These are phyloP conservation scores for Dipteronia dyeriana DNA, from an alignment of 345 rosid genomes.

Conservation along the genomic window DNA sequence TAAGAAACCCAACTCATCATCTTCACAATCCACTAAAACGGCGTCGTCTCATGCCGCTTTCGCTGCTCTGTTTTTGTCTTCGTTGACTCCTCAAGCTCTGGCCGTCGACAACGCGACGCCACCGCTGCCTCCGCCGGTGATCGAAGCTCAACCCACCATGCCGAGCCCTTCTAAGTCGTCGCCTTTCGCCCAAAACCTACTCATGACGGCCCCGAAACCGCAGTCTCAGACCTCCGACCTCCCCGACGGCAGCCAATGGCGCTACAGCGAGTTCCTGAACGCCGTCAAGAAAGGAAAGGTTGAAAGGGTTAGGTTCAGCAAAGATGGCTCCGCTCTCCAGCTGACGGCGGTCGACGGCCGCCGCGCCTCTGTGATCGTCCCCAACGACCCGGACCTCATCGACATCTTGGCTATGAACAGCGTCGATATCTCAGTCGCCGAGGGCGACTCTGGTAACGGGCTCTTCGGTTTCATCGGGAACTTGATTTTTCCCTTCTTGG, in stretches of 20 bases:
- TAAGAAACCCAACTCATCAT: conserved; percentile 26
- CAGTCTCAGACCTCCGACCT: conserved; percentile 56
- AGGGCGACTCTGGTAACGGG: conserved; percentile 74
- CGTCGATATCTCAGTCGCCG: conserved; percentile 73
- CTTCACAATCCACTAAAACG: not conserved
- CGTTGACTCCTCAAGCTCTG: conserved; percentile 50
- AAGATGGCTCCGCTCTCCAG: conserved; percentile 67
- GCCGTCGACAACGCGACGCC: conserved; percentile 48
- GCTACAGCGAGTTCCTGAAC: conserved; percentile 79
- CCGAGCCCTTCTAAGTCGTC: conserved; percentile 43
- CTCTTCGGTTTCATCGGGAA: conserved; percentile 61
- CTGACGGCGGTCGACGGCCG: conserved; percentile 69
- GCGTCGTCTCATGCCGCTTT: conserved; percentile 40
- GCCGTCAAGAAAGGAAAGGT: conserved; percentile 78
- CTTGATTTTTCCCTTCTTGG: conserved; percentile 60
- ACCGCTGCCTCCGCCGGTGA: conserved; percentile 33
- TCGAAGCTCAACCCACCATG: conserved; percentile 50
- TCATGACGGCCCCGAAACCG: conserved; percentile 62
- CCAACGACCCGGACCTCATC: conserved; percentile 69
- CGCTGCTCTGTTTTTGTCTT: conserved; percentile 55
- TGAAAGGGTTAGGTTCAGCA: conserved; percentile 75
- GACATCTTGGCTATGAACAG: conserved; percentile 80
- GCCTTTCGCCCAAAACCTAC: conserved; percentile 50
- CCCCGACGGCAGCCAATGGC: conserved; percentile 74
- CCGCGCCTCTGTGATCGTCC: conserved; percentile 63